Percentiles rank a stretch among this genome's conserved stretches.
Conservation (phyloP, 2,329 filamentous ascomycete genomes). For the Aspergillus clavatus region DNA sequence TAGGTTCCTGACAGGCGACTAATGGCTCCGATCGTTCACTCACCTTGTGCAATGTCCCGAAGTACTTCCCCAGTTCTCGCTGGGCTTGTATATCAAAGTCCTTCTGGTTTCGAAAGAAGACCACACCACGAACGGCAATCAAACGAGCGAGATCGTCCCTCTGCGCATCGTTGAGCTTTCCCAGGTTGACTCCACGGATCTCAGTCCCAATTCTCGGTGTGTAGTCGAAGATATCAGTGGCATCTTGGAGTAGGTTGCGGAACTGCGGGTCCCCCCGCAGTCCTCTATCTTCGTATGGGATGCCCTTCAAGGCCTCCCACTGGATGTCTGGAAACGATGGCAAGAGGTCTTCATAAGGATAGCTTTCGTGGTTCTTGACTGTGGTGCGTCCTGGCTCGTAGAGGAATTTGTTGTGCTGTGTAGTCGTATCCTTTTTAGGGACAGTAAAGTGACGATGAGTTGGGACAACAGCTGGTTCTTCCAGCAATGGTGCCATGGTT, state of each 20-base stretch:
- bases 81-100: slow-evolving; percentile 53
- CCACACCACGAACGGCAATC: slow-evolving; percentile 52
- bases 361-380: slow-evolving; percentile 45
- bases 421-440: slow-evolving; percentile 16
- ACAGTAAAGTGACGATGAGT: slow-evolving; percentile 11
- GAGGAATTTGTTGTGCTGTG: slow-evolving; percentile 29
- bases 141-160: slow-evolving; percentile 52
- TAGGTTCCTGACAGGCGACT: background rate
- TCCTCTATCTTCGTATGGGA: slow-evolving; percentile 52
- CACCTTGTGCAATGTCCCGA: slow-evolving; percentile 49
- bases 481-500: slow-evolving; percentile 32
- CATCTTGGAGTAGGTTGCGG: slow-evolving; percentile 48
- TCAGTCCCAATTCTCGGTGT: slow-evolving; percentile 55
- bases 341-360: slow-evolving; percentile 50
- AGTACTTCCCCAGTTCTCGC: slow-evolving; percentile 49
- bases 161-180: slow-evolving; percentile 47
- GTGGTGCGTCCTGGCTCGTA: slow-evolving; percentile 48
- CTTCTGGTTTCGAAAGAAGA: slow-evolving; percentile 54
- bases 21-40: no score
- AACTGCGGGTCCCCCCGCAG: slow-evolving; percentile 52
- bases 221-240: slow-evolving; percentile 54
- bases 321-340: slow-evolving; percentile 51
- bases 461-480: slow-evolving; percentile 20
- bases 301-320: slow-evolving; percentile 48
- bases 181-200: slow-evolving; percentile 48